Conservation (phyloP, 495 filamentous ascomycete genomes). For the Aspergillus haitiensis region DNA sequence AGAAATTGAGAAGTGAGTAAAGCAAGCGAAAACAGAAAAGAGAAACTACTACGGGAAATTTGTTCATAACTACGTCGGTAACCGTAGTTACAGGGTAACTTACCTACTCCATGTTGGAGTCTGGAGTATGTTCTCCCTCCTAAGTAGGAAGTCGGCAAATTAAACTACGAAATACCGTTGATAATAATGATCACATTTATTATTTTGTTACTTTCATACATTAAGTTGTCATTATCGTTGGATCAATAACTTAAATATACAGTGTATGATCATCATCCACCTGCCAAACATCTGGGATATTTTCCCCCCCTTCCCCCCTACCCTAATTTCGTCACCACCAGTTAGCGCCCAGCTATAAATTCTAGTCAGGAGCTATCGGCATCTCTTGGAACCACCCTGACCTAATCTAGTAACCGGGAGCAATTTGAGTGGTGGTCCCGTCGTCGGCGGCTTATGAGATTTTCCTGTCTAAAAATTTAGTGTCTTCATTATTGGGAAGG, state of each 20-base stretch:
- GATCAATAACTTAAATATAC: not conserved
- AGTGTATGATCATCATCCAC: constrained; percentile 6
- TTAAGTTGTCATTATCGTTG: no score
- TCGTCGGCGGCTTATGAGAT: not conserved
- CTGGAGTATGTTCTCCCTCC: no score
- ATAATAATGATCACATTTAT: no score
- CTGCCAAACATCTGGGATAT: constrained; percentile 12
- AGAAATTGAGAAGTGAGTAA: no score
- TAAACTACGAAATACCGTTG: no score
- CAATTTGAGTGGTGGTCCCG: constrained; percentile 1
- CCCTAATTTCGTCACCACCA: constrained; percentile 14
- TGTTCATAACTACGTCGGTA: no score
- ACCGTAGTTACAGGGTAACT: no score
- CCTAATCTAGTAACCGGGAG: not conserved
- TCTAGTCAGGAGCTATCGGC: constrained; percentile 14
- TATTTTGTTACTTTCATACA: no score
- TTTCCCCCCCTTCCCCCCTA: not conserved
- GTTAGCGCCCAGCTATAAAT: constrained; percentile 10
- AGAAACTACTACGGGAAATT: no score
- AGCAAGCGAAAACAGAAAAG: no score
- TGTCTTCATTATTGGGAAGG: constrained; percentile 19
- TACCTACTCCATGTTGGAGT: no score
- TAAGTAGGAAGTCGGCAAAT: no score
- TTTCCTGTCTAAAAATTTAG: constrained; percentile 16
- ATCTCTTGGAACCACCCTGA: constrained; percentile 6